Conservation (phyloP, 805 yeast genomes). For the Nakazawaea peltata region DNA sequence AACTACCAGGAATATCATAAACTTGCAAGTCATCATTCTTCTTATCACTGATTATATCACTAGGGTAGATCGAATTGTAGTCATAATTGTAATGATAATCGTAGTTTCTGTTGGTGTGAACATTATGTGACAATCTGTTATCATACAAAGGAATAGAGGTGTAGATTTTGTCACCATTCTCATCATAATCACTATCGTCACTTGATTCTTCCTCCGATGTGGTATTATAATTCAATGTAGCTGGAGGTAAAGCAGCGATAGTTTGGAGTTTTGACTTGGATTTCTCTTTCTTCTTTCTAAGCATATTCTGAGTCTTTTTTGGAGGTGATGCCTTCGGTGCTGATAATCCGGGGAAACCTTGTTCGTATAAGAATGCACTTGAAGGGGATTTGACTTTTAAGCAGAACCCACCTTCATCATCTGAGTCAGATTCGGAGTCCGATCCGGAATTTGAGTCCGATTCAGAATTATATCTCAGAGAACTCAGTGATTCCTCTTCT, state of each 20-base stretch:
- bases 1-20: slow-evolving; percentile 34
- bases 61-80: slow-evolving; percentile 57
- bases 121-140: slow-evolving; percentile 64
- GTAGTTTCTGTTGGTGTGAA: slow-evolving; percentile 63
- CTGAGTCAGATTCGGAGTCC: slow-evolving; percentile 23
- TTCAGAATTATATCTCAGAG: too few species aligned
- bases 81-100: slow-evolving; percentile 59
- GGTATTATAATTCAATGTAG: slow-evolving; percentile 72
- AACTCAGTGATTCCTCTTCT: not conserved
- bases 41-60: slow-evolving; percentile 1
- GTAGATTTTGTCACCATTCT: slow-evolving; percentile 31
- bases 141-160: slow-evolving; percentile 19
- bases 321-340: slow-evolving; percentile 1
- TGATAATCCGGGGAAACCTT: slow-evolving; percentile 10
- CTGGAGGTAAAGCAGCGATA: slow-evolving; percentile 78
- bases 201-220: slow-evolving; percentile 36
- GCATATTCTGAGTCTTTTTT: not conserved
- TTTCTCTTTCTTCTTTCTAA: not conserved
- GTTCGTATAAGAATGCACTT: slow-evolving; percentile 18
- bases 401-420: slow-evolving; percentile 66
- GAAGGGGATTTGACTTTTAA: slow-evolving; percentile 38
- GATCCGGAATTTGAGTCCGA: not conserved
- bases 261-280: slow-evolving; percentile 29
- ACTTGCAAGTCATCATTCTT: slow-evolving; percentile 19
- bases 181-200: slow-evolving; percentile 24